These are phyloP conservation scores for Torrubiellomyces zombiae DNA, from an alignment of 2,329 filamentous ascomycete genomes.

Conservation along the genomic window DNA sequence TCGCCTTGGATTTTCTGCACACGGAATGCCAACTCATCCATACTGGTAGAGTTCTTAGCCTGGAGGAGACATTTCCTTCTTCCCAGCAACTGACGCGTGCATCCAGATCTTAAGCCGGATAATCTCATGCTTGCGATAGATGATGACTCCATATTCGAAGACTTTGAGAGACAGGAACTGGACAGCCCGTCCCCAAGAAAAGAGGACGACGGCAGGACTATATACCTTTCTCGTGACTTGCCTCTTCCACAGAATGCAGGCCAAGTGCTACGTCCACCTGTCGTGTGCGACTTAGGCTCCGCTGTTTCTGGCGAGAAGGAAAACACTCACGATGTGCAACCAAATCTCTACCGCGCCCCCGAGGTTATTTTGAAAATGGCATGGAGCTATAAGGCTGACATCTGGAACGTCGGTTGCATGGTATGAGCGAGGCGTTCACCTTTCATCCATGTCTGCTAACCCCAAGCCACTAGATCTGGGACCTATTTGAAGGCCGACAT, in stretches of 20 bases:
- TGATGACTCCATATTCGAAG: conserved; percentile 20
- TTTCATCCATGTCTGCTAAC: background rate
- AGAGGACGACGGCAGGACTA: conserved; percentile 18
- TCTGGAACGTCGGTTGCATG: conserved; percentile 36
- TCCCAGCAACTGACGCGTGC: background rate
- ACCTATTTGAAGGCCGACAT: conserved; percentile 26
- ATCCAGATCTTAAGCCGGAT: conserved; percentile 25
- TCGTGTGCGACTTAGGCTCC: conserved; percentile 33
- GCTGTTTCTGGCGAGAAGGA: conserved; percentile 19
- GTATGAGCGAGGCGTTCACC: conserved; percentile 11
- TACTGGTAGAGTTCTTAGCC: conserved; percentile 18
- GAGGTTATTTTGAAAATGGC: conserved; percentile 28
- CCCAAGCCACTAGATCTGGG: conserved; percentile 24
- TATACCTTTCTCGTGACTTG: conserved; percentile 25
- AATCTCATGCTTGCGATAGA: conserved; percentile 27
- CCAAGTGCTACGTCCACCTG: too few relatives aligned
- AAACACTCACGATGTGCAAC: conserved; percentile 19
- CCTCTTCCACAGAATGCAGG: conserved; percentile 14
- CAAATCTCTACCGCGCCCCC: conserved; percentile 22
- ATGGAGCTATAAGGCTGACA: conserved; percentile 30
- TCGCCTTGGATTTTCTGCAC: conserved; percentile 28
- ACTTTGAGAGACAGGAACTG: conserved; percentile 23
- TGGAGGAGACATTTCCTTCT: too few relatives aligned
- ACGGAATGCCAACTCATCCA: conserved; percentile 27
- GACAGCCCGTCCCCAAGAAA: conserved; percentile 24